phyloP scores from a whole-genome alignment of 2,329 filamentous ascomycete genomes.

The Arthrobotrys sinensis region DNA sequence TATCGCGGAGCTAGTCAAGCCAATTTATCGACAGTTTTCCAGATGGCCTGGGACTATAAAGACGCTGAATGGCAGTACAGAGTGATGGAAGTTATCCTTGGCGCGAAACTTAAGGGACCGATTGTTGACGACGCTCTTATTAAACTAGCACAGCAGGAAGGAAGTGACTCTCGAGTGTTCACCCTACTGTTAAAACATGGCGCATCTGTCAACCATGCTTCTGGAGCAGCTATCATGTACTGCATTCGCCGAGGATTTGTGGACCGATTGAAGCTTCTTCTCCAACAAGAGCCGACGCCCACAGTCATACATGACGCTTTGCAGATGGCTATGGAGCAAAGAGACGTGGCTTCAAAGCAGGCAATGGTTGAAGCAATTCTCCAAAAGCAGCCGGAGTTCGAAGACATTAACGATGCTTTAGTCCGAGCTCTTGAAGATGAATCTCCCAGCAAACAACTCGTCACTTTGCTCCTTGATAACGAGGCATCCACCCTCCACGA shows the following conservation, averaged over 20 bases:
- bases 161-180: conserved; percentile 35
- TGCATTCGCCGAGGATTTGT: conserved; percentile 30
- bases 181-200: conserved; percentile 41
- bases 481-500: conserved; percentile 43
- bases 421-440: conserved; percentile 45
- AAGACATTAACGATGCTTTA: conserved; percentile 49
- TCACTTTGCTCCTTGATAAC: conserved; percentile 48
- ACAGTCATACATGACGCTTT: conserved; percentile 44
- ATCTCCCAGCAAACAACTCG: conserved; percentile 38
- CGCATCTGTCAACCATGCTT: conserved; percentile 53
- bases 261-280: conserved; percentile 36
- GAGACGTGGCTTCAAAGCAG: conserved; percentile 15
- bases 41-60: conserved; percentile 44
- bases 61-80: conserved; percentile 51
- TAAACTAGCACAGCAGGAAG: conserved; percentile 42
- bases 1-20: conserved; percentile 17
- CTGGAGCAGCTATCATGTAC: conserved; percentile 46
- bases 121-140: conserved; percentile 50
- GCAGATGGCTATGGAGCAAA: conserved; percentile 45
- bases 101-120: conserved; percentile 34
- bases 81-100: conserved; percentile 44
- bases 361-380: conserved; percentile 52
- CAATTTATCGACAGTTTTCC: conserved; percentile 42
- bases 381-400: conserved; percentile 30
- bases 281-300: conserved; percentile 26